A percentile compares a stretch with the other conserved stretches of the same genome.
Conservation (phyloP, 768 basidiomycete species). For the Tremella fuciformis region DNA sequence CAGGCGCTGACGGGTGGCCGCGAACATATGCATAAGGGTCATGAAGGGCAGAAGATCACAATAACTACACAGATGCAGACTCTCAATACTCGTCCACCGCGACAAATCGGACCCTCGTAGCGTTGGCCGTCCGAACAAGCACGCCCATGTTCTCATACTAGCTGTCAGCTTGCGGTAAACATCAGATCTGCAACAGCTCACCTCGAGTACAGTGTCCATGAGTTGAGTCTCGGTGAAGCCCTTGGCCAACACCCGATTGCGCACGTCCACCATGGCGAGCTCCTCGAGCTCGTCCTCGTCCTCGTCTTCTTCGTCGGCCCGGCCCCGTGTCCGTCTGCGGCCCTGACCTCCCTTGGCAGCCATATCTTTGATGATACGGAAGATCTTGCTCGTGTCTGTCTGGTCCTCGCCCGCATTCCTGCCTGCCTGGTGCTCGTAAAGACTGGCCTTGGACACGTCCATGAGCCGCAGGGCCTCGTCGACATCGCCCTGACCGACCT, state of each 20-base stretch:
- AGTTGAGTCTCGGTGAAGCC: constrained; percentile 91
- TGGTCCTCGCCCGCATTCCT: constrained; percentile 68
- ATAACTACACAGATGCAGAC: background rate
- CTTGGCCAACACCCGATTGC: constrained; percentile 75
- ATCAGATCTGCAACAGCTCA: constrained; percentile 52
- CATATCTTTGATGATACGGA: constrained; percentile 87
- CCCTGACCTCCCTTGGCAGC: constrained; percentile 62
- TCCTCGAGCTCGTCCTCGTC: constrained; percentile 63
- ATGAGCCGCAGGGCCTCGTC: constrained; percentile 95
- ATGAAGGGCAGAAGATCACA: constrained; percentile 6
- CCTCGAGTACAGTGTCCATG: constrained; percentile 77
- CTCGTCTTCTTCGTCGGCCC: constrained; percentile 65
- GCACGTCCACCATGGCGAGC: constrained; percentile 79
- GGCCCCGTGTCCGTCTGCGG: constrained; percentile 66
- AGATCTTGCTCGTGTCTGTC: constrained; percentile 78
- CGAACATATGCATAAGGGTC: too few relatives aligned
- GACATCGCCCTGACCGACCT: constrained; percentile 80
- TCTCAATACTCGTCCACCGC: constrained; percentile 14
- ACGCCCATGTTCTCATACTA: constrained; percentile 87
- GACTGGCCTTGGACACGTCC: constrained; percentile 91
- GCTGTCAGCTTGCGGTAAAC: background rate
- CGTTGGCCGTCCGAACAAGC: constrained; percentile 76
- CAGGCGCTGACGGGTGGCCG: too few relatives aligned
- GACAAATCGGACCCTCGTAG: constrained; percentile 72
- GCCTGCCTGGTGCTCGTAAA: constrained; percentile 68